phyloP scores from a whole-genome alignment of 306 rosid species.

The Cucumis sativus region Cucumber_9930_V3 NC_026657.2:33015001-33015500 shows the following conservation, averaged over 20 bases:
- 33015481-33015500: background rate
- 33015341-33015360: constrained; percentile 44
- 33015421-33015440: background rate
- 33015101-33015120: no score
- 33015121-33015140: background rate
- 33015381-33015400: background rate
- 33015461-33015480: background rate
- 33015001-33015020: background rate
- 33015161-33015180: constrained; percentile 14
- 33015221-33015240: constrained; percentile 97
- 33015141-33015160: background rate
- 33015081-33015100: no score
- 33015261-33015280: constrained; percentile 83
- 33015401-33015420: background rate
- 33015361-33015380: background rate
- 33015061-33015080: no score
- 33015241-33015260: constrained; percentile 86
- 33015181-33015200: constrained; percentile 86
- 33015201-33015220: constrained; percentile 95
- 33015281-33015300: constrained; percentile 96
- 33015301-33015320: constrained; percentile 98
- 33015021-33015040: no score
- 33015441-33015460: background rate
- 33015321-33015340: constrained; percentile 99
- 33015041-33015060: no score